phyloP scores from a whole-genome alignment of 2,329 filamentous ascomycete genomes.

The Fusarium hainanense region DNA sequence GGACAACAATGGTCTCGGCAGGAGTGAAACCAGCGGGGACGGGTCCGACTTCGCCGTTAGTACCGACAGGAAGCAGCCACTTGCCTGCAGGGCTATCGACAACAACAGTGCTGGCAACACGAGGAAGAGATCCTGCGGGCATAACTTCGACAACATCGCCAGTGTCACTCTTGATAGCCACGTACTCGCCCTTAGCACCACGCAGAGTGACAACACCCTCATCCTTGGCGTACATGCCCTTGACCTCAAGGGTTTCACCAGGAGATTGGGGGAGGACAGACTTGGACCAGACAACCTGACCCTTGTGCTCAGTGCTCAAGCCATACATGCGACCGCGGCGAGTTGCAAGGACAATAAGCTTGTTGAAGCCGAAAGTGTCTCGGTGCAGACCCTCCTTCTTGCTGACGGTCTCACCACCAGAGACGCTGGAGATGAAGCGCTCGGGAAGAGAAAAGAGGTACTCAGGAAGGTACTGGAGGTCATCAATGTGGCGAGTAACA shows the following conservation, averaged over 20 bases:
- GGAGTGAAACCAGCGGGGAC: conserved; percentile 60
- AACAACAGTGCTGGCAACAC: conserved; percentile 58
- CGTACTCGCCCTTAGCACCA: conserved; percentile 69
- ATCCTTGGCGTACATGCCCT: conserved; percentile 72
- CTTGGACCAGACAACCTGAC: conserved; percentile 79
- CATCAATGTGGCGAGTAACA: conserved; percentile 81
- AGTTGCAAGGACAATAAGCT: conserved; percentile 84
- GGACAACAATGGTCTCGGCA: conserved; percentile 66
- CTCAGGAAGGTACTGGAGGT: conserved; percentile 79
- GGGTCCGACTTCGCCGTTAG: conserved; percentile 60
- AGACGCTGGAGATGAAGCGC: conserved; percentile 72
- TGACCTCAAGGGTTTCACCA: conserved; percentile 72
- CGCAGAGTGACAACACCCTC: conserved; percentile 68
- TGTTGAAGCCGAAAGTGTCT: conserved; percentile 89
- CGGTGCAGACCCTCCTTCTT: conserved; percentile 63
- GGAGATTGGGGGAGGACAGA: conserved; percentile 68
- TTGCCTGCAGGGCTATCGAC: conserved; percentile 64
- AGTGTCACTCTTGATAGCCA: conserved; percentile 64
- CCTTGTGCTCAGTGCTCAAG: conserved; percentile 79
- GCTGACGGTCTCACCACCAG: conserved; percentile 64
- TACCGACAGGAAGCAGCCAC: conserved; percentile 65
- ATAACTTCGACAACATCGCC: conserved; percentile 63
- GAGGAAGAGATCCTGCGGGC: conserved; percentile 47
- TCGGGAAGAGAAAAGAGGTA: conserved; percentile 77
- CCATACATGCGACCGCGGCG: conserved; percentile 82